These are phyloP conservation scores for Solanum rostratum DNA, from an alignment of 257 asterid species.

Conservation along the genomic window DNA sequence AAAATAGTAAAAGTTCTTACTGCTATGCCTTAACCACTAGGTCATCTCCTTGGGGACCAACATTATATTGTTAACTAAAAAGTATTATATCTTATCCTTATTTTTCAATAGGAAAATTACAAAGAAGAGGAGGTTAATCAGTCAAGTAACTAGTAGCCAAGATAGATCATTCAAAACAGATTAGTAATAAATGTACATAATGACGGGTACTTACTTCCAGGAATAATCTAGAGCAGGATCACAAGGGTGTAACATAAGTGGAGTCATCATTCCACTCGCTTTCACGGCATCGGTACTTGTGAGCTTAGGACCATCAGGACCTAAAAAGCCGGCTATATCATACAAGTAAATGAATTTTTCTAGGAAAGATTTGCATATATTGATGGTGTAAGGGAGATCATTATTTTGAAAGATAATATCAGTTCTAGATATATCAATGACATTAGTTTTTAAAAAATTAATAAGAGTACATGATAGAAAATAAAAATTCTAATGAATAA, in stretches of 20 bases:
- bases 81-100: too few relatives aligned
- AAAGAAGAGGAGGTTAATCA: neutral
- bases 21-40: neutral
- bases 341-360: neutral
- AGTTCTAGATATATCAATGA: too few relatives aligned
- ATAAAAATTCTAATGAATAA: too few relatives aligned
- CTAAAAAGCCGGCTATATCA: neutral
- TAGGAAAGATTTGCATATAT: too few relatives aligned
- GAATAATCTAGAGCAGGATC: conserved; percentile 30
- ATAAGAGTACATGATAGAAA: neutral
- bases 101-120: neutral
- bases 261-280: neutral
- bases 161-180: neutral
- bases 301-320: neutral
- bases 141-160: neutral
- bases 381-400: neutral
- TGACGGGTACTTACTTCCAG: conserved; percentile 43
- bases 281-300: neutral
- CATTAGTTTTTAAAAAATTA: neutral
- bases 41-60: neutral
- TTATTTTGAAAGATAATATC: neutral
- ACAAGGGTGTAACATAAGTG: neutral
- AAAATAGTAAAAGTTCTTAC: neutral
- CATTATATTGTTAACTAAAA: neutral
- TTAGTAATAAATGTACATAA: neutral